Base-by-base conservation (phyloP, 2,329 filamentous ascomycete species). In the Trichoderma afroharzianum region DNA sequence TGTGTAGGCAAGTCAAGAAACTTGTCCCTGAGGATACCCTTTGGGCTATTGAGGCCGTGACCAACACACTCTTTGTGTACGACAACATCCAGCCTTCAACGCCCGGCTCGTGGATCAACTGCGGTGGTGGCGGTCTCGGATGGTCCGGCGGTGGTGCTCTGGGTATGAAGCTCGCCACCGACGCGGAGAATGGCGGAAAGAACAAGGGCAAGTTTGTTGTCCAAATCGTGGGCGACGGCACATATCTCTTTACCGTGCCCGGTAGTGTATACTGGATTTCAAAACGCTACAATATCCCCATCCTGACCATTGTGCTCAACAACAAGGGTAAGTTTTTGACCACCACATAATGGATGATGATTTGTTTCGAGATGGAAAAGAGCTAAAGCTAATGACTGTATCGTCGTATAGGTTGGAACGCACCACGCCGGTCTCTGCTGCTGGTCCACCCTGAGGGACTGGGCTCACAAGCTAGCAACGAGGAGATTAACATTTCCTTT, bases 81-180 rank as follows among this genome's bases (percentile, higher is more conserved):
- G 92, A 96, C 74, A 92, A 94, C 74, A 82, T 96, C 8, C 89
- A 90, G 76, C 86, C 89, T 3, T 90, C 86, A 0, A 77, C 89
- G 0, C 92, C 93, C 0, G 92, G 92, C 0, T 90, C 88, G 0
- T 94, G 91, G 91, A 89, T 95, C 76, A 95, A 94, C 79, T 95
- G 92, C 78, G 93, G 93, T 1, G 93, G 91, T 1, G 93, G 92
- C 15, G 93, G 93, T 2, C 88, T 95, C 0, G 93, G 93, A 2
- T 95, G 93, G 93, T 92, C 90, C 12, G 93, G 92, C 15, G 93
- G 93, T 15, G 93, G 84, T 67, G 91, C 91, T 0, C 80, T 95
- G 3, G 93, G 93, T 2, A 90, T 95, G 77, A 94, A 95, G 78
- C 86, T 95, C 8, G 93, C 92, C 0, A 88, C 79, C 0, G 80